Evolutionary conservation across 108 stramenopile species (phyloP), one percentile per base, ranked within the genome.

Genomic region (Cylindrotheca fusiformis): DNA sequence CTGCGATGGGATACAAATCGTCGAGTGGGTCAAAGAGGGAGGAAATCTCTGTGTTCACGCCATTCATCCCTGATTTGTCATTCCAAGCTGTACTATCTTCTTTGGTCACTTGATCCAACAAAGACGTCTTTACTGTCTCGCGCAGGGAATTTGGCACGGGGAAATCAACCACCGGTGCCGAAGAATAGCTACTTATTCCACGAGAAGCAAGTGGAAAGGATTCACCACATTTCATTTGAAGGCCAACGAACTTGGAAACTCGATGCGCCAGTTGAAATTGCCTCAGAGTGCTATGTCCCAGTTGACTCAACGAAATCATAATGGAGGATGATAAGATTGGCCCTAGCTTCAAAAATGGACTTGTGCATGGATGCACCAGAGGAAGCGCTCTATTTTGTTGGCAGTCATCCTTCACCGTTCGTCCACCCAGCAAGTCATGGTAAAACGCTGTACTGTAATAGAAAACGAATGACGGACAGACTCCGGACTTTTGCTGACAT

Each of bases 81-180:
- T 55, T 67, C 90, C 90, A 91, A 57, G 88, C 71, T 36, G 69
- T 71, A 17, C 82, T 83, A 48, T 87, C 84, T 25, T 72, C 73
- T 59, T 75, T 75, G 19, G 85, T 58, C 10, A 86, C 87, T 56
- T 85, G 72, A n/a, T 91, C 75, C 46, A 91, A 65, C 17, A 91
- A 59, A 1, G 87, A 78, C 29, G 85, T 75, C 53, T 91, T 91
- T 4, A 91, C 82, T 49, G 80, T 68, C n/a, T 86, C 72, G 56
- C 76, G 77, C 26, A 90, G 70, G 3, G 77, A 58, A 36, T 83
- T 84, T 59, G 76, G 59, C 10, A 74, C 19, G 21, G 65, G 58
- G 30, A 65, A 67, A 27, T 71, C 55, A 21, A 51, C 69, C 21
- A 71, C 46, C 24, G 60, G 53, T 24, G 68, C 68, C 3, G 59